Conservation (phyloP, 2,329 filamentous ascomycete species). For the Ophiocordyceps robertsii region DNA sequence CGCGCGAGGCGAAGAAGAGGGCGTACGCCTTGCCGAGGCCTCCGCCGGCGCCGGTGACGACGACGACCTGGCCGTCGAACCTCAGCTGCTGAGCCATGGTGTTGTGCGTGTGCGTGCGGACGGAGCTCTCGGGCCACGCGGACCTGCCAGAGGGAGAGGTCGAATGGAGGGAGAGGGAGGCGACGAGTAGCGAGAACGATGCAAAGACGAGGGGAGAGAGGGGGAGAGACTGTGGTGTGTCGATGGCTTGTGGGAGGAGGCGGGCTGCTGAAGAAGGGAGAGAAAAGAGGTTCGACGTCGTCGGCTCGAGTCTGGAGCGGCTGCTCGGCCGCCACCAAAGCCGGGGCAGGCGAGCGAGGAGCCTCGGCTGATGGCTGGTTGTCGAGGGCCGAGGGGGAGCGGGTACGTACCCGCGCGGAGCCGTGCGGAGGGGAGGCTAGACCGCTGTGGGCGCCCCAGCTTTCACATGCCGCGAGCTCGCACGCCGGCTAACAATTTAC, state of each 20-base stretch:
- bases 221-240: not conserved
- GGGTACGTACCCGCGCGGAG: too few relatives aligned
- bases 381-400: slow-evolving; percentile 14
- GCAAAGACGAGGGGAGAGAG: not conserved
- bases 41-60: slow-evolving; percentile 70
- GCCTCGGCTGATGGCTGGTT: slow-evolving; percentile 4
- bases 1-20: slow-evolving; percentile 80
- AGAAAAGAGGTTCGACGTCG: not conserved
- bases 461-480: slow-evolving; percentile 5
- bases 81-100: slow-evolving; percentile 54
- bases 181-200: too few relatives aligned
- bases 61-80: slow-evolving; percentile 74
- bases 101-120: not conserved
- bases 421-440: slow-evolving; percentile 10
- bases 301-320: not conserved
- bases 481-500: too few relatives aligned
- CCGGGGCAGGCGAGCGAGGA: too few relatives aligned
- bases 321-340: too few relatives aligned
- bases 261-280: not conserved
- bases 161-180: not conserved
- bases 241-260: not conserved
- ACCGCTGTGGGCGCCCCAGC: slow-evolving; percentile 7
- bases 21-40: slow-evolving; percentile 74
- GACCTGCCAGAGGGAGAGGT: not conserved
- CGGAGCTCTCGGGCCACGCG: not conserved